Evolutionary conservation across 1,284 basidiomycete genomes (phyloP).

Genomic region (Sphaerobolus stellatus): DNA sequence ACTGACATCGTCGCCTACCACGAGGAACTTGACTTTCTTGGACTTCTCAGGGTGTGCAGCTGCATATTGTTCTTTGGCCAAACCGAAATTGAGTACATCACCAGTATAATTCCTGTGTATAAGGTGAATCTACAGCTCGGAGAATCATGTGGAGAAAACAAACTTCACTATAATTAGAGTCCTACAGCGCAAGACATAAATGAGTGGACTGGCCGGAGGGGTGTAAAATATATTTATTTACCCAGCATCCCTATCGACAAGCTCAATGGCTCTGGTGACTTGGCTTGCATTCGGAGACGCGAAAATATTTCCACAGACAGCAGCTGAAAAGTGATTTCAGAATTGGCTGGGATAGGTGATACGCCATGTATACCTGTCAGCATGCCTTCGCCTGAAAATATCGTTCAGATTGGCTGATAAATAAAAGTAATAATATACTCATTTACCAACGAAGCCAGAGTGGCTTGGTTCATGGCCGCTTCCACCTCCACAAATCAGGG

Average conservation of each 20-base stretch:
- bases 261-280: conserved; percentile 75
- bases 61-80: conserved; percentile 85
- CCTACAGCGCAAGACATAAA: conserved; percentile 35
- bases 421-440: not conserved
- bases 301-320: conserved; percentile 86
- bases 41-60: conserved; percentile 68
- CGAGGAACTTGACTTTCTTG: conserved; percentile 72
- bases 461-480: conserved; percentile 91
- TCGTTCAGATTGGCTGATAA: not conserved
- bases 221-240: conserved; percentile 30
- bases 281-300: conserved; percentile 86
- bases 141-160: not conserved
- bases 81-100: conserved; percentile 89
- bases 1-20: conserved; percentile 91
- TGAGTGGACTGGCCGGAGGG: conserved; percentile 8
- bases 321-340: conserved; percentile 44
- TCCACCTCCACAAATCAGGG: conserved; percentile 86
- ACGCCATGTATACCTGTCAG: conserved; percentile 52
- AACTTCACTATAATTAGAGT: conserved; percentile 86
- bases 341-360: not conserved
- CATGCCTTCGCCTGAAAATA: conserved; percentile 65
- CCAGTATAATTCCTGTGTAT: conserved; percentile 76
- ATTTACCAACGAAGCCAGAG: conserved; percentile 73
- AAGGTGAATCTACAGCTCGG: conserved; percentile 7
- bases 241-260: conserved; percentile 78